A percentile compares a stretch with the other conserved stretches of the same genome.
phyloP scores from a whole-genome alignment of 495 filamentous ascomycete genomes.

The Cercophora samala region DNA sequence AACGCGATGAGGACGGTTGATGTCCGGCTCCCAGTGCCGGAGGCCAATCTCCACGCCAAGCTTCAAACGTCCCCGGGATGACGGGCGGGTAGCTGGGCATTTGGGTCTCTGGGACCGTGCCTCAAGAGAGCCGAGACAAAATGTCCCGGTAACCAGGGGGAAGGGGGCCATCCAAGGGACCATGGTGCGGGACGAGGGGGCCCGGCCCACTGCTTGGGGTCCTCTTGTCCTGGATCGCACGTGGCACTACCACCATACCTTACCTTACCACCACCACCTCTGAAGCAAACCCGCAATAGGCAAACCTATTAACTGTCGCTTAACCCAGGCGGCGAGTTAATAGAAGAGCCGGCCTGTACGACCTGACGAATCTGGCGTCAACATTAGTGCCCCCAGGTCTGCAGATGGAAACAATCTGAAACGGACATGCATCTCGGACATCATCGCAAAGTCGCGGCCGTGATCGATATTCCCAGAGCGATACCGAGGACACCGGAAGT shows the following conservation, averaged over 20 bases:
- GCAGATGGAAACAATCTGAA: slow-evolving; percentile 16
- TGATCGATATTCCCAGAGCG: neutral
- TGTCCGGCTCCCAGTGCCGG: neutral
- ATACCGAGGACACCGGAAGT: neutral
- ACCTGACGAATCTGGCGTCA: neutral
- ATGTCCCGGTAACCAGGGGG: neutral
- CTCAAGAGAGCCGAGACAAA: slow-evolving; percentile 13
- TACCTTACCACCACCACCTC: neutral
- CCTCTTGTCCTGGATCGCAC: slow-evolving; percentile 14
- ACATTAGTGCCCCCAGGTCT: neutral
- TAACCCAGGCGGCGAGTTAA: neutral
- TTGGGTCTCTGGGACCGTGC: neutral
- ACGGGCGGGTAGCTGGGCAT: neutral
- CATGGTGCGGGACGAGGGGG: neutral
- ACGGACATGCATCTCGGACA: slow-evolving; percentile 9
- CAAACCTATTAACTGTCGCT: slow-evolving; percentile 1
- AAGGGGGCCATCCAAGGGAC: neutral
- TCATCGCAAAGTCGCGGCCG: neutral
- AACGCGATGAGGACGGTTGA: slow-evolving; percentile 7
- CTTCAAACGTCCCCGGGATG: neutral
- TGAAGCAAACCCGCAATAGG: neutral
- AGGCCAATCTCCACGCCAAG: neutral
- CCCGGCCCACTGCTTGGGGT: slow-evolving; percentile 6
- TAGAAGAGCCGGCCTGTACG: slow-evolving; percentile 1
- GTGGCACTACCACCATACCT: slow-evolving; percentile 10